These are phyloP conservation scores for Ogataea paradorogensis DNA, from an alignment of 805 yeast genomes.

Conservation along the genomic window DNA sequence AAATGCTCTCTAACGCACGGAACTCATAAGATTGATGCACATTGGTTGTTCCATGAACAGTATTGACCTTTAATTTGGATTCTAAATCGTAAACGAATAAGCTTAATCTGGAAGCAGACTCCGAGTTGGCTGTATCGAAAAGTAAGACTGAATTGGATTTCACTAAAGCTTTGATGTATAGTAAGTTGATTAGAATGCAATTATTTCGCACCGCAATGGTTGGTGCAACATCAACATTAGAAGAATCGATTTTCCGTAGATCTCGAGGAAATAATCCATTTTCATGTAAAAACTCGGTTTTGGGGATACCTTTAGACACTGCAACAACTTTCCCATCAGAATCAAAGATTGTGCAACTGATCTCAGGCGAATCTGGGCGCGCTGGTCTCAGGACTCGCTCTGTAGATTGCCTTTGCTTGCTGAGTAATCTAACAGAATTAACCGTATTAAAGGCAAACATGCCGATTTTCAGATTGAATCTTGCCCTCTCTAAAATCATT, in stretches of 20 bases:
- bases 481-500: neutral
- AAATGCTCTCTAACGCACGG: slow-evolving; percentile 75
- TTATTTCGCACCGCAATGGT: slow-evolving; percentile 75
- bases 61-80: slow-evolving; percentile 52
- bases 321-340: slow-evolving; percentile 62
- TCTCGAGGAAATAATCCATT: slow-evolving; percentile 84
- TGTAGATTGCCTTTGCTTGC: slow-evolving; percentile 3
- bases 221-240: slow-evolving; percentile 80
- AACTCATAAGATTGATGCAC: slow-evolving; percentile 67
- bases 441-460: too few species aligned
- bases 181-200: slow-evolving; percentile 75
- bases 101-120: slow-evolving; percentile 69
- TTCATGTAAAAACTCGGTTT: slow-evolving; percentile 64
- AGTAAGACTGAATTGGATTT: slow-evolving; percentile 75
- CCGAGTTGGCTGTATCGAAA: slow-evolving; percentile 67
- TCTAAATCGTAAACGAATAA: slow-evolving; percentile 83
- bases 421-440: neutral
- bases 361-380: slow-evolving; percentile 47
- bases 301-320: slow-evolving; percentile 69
- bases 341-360: slow-evolving; percentile 83
- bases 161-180: slow-evolving; percentile 89
- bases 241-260: slow-evolving; percentile 74
- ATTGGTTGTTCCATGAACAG: slow-evolving; percentile 27
- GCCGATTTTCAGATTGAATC: too few species aligned
- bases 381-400: slow-evolving; percentile 37